Evolutionary conservation across 768 basidiomycete species (phyloP).

Genomic region (Tephrocybe rancida): DNA sequence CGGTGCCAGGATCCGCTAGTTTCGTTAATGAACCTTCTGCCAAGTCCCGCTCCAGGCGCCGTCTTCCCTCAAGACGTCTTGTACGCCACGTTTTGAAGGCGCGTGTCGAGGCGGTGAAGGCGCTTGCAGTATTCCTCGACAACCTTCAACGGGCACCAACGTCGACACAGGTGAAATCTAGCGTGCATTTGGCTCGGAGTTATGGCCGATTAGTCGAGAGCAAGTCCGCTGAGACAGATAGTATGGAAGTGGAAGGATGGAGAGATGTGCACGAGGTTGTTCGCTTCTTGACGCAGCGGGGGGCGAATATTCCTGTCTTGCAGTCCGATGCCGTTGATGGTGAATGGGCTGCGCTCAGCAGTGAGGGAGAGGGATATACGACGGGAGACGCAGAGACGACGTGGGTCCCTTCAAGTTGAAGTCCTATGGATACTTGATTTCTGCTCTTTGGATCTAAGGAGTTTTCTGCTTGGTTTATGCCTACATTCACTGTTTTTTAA

Average conservation of each 20-base stretch:
- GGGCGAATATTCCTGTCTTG: constrained; percentile 68
- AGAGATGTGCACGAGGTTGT: constrained; percentile 74
- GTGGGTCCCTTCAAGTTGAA: constrained; percentile 16
- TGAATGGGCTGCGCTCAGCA: constrained; percentile 76
- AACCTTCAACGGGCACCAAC: constrained; percentile 49
- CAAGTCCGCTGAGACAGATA: constrained; percentile 24
- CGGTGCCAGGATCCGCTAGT: constrained; percentile 11
- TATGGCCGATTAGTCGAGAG: constrained; percentile 49
- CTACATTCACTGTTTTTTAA: too few species aligned
- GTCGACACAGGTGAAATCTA: constrained; percentile 45
- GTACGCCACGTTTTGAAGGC: constrained; percentile 89
- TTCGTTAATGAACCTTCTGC: constrained; percentile 43
- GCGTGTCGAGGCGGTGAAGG: constrained; percentile 80
- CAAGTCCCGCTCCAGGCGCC: constrained; percentile 35
- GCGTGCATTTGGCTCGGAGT: constrained; percentile 48
- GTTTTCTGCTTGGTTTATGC: not conserved
- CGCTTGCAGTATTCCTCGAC: constrained; percentile 72
- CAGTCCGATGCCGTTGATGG: constrained; percentile 48
- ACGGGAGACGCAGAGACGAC: constrained; percentile 29
- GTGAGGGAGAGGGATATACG: constrained; percentile 52
- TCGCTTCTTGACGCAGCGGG: constrained; percentile 64
- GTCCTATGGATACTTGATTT: constrained; percentile 6
- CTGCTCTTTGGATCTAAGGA: not conserved
- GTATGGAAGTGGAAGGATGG: constrained; percentile 48
- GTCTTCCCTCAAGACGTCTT: constrained; percentile 79